Evolutionary conservation across 805 yeast species (phyloP), one percentile per base, ranked within the genome.

Genomic region (Kluyveromyces wickerhamii): DNA sequence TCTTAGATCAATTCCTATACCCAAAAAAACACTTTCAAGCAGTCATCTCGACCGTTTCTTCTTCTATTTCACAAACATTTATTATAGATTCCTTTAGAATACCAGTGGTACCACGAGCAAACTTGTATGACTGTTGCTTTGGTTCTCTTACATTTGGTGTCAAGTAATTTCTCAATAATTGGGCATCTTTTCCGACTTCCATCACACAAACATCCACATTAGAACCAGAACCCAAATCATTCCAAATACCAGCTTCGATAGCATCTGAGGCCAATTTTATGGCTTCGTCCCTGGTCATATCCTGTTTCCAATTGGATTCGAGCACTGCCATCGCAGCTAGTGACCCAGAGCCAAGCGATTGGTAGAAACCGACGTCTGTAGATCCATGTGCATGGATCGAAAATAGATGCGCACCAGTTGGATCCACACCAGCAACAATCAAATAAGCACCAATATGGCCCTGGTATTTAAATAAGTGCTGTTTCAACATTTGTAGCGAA

Each of bases 381-480:
- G 96, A 86, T 13, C 98, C 98, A 58, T 92, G 98, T 3, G 98
- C 98, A 50, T 92, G 97, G 26, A 89, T 81, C 1, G 95, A 79
- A 59, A 85, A 79, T 52, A 92, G 68, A 53, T 87, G 94, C 2
- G 96, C 83, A 11, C 98, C 98, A 1, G 96, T 84, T 25, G 97
- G 94, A 57, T 92, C 98, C 19, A 77, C 83, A 40, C 98, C 98
- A 0, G 96, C 98, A n/a, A 92, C 94, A 65, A 92, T 94, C 57
- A 92, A 66, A 60, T 92, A 89, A 1, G 98, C 98, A 42, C 98
- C 98, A 48, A 92, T 69, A 53, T 92, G 94, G 39, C 98, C 98
- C 59, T 92, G 98, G 61, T 92, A 89, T 62, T 85, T 85, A 74
- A 87, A 92, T 43, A 92, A 70, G 60, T 92, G 97, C 59, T 92